Percentiles rank a stretch among this genome's conserved stretches.
Evolutionary conservation across 2,329 filamentous ascomycete genomes (phyloP).

Genomic region (Didymella segeticola): DNA sequence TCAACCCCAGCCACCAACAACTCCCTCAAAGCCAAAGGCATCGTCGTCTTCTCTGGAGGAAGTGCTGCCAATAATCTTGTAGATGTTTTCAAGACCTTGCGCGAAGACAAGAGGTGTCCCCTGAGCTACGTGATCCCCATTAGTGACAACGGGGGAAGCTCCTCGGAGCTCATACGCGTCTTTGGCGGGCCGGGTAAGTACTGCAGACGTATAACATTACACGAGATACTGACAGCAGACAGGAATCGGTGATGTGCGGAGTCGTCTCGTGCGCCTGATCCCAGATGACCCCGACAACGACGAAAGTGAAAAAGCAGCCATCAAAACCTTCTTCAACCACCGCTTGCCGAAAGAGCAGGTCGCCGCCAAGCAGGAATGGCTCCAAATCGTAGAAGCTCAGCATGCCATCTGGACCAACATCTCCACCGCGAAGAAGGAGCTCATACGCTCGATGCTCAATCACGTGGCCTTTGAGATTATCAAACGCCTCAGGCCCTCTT

Average conservation of each 20-base stretch:
- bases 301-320: constrained; percentile 66
- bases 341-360: constrained; percentile 70
- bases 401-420: constrained; percentile 73
- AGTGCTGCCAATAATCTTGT: constrained; percentile 95
- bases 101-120: constrained; percentile 68
- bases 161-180: constrained; percentile 90
- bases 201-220: constrained; percentile 20
- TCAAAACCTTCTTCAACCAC: constrained; percentile 87
- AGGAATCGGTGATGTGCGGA: constrained; percentile 77
- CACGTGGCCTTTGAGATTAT: constrained; percentile 59
- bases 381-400: constrained; percentile 83
- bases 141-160: constrained; percentile 93
- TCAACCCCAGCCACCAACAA: constrained; percentile 27
- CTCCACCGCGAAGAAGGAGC: constrained; percentile 58
- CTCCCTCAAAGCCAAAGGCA: constrained; percentile 55
- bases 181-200: constrained; percentile 85
- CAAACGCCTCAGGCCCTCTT: constrained; percentile 55
- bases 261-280: constrained; percentile 87
- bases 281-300: constrained; percentile 65
- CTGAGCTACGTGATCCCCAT: constrained; percentile 92
- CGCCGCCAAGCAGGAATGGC: constrained; percentile 78
- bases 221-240: not conserved
- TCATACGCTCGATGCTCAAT: constrained; percentile 59
- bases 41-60: constrained; percentile 89
- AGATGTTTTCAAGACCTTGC: constrained; percentile 76